These are phyloP conservation scores for Balakata baccata DNA, from an alignment of 345 rosid genomes.

Conservation along the genomic window DNA sequence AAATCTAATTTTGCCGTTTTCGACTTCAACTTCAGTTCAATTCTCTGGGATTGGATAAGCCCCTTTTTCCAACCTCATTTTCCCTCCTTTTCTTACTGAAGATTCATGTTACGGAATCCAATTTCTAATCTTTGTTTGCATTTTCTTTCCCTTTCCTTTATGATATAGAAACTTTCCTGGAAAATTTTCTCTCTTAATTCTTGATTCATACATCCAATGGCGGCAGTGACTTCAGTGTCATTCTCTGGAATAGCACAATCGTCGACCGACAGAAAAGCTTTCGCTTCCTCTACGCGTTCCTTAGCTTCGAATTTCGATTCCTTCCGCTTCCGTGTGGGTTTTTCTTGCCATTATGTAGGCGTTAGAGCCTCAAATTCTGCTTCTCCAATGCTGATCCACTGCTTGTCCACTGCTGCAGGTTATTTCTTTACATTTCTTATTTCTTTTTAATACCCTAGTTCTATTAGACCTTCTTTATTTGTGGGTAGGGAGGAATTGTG, in stretches of 20 bases:
- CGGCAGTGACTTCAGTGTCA: constrained; percentile 67
- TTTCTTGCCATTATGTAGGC: constrained; percentile 34
- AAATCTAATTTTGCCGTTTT: constrained; percentile 7
- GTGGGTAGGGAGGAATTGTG: not conserved
- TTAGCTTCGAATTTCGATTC: constrained; percentile 39
- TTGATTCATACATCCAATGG: constrained; percentile 32
- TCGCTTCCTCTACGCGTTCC: constrained; percentile 32
- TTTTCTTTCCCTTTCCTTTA: not conserved
- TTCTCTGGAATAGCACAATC: constrained; percentile 59
- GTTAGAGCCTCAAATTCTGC: constrained; percentile 39
- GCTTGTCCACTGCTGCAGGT: constrained; percentile 69
- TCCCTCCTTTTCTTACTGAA: constrained; percentile 26
- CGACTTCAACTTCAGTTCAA: not conserved
- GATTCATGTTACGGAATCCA: not conserved
- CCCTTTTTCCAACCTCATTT: constrained; percentile 16
- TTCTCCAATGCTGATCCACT: constrained; percentile 49
- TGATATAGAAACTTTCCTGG: not conserved
- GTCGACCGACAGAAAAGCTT: constrained; percentile 32
- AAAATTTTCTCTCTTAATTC: not conserved
- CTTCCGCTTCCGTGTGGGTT: constrained; percentile 37
- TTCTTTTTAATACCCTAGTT: not conserved
- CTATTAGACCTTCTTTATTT: not conserved
- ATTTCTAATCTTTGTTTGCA: constrained; percentile 1
- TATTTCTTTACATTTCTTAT: not conserved
- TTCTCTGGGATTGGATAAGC: constrained; percentile 36